Evolutionary conservation across 1,284 basidiomycete species (phyloP), one percentile per base, ranked within the genome.

Genomic region (Exobasidium cylindrosporum): DNA sequence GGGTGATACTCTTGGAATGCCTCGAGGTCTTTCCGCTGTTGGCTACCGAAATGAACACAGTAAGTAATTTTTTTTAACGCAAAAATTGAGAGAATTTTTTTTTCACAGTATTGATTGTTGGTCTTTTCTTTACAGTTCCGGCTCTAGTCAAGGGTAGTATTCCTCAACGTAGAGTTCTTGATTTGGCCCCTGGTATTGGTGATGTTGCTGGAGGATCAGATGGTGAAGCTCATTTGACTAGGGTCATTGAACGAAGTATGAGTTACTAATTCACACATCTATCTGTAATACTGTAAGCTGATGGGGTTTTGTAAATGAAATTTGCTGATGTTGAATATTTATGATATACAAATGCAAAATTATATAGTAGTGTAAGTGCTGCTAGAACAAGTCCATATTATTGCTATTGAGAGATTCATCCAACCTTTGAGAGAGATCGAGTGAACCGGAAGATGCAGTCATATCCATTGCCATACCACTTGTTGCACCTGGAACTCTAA

Each of bases 151-250:
- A 92, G 65, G 92, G 92, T 1, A 91, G 92, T 13, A 81, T 95
- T 47, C 92, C 92, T 24, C 92, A 95, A 81, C 82, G 91, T 58
- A 85, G 91, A 29, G 91, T 95, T 21, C 81, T 95, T 68, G 91
- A 76, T 54, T 53, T 76, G 23, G 73, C 73, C 0, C 73, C 73
- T 1, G 73, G 73, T 14, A 74, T 76, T 40, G 73, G 73, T 26
- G 68, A 93, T 77, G 83, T 94, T 23, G 50, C 60, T 47, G 91
- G 91, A 6, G 92, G 91, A 35, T 88, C 61, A 28, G 77, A 77
- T 61, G 78, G 77, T 2, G 61, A 65, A 43, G 70, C 74, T 45
- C 75, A 79, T 24, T 59, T 80, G 56, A 62, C 61, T 4, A 30
- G 26, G 4, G 40, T 62, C 58, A 61, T 62, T 44, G 61, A 61